Base-by-base conservation (phyloP, 495 filamentous ascomycete genomes). In the Elaphomyces granulatus region DNA sequence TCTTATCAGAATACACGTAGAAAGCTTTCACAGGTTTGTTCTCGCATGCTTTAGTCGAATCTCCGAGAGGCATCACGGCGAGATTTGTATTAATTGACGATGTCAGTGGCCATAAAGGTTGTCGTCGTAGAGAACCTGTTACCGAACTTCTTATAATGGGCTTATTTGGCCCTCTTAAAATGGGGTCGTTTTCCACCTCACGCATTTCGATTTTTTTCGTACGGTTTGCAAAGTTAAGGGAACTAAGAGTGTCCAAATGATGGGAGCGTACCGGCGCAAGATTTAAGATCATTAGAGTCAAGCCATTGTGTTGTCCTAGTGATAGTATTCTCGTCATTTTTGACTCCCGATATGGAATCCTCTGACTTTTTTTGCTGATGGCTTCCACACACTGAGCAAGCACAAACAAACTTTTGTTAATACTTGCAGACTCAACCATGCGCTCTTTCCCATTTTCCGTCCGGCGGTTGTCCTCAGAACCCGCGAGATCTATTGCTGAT, bases 251-350 rank as follows among this genome's bases (percentile, higher is more conserved):
- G 55, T 98, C 90, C 35, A 94, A 66, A 47, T 98, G 90, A 49
- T 92, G 96, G 42, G 79, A 85, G 46, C 75, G 77, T 36, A 81
- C 68, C 4, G 82, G 86, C 0, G 90, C 87, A 1, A 96, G 71
- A 52, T 95, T 98, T 28, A 98, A 68, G 41, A 98, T 90, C 90
- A 98, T 98, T 41, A 96, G 68, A 0, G 87, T 95, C 32, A 94
- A 69, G 9, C 90, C 88, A 45, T 94, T 87, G 56, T 96, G 96
- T 59, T 98, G 90, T 0, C 90, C 90, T 8, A 95, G 63, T 0
- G 80, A 87, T 20, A 98, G 56, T 21, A 98, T 95, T 26, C 90
- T 71, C 3, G 90, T 98, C 90, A 96, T 95, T 65, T 96, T 98
- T 17, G 78, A 84, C 55, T 98, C 90, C 39, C 87, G 74, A 53